phyloP scores from a whole-genome alignment of 2,329 filamentous ascomycete genomes.

The Scopulariopsis brevicaulis region DNA sequence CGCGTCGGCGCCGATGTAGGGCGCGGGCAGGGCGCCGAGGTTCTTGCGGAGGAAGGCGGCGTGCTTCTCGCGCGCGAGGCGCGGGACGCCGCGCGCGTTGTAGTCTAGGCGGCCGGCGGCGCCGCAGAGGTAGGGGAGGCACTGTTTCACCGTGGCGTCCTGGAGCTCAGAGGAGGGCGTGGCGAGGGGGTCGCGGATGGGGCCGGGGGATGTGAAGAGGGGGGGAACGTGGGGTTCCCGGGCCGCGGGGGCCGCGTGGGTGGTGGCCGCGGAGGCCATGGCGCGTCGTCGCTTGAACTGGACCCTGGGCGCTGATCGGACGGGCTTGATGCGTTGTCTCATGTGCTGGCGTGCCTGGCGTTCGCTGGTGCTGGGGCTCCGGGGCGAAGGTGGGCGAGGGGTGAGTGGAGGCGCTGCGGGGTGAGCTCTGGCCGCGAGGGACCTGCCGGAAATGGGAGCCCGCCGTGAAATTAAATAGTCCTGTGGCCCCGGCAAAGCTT shows the following conservation, averaged over 20 bases:
- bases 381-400: neutral
- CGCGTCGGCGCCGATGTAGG: slow-evolving; percentile 68
- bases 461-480: neutral
- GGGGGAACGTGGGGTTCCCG: slow-evolving; percentile 27
- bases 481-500: neutral
- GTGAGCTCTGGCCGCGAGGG: neutral
- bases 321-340: neutral
- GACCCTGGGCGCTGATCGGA: slow-evolving; percentile 1
- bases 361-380: neutral
- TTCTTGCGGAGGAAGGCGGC: slow-evolving; percentile 49
- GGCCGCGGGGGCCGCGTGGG: neutral
- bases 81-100: slow-evolving; percentile 65
- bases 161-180: slow-evolving; percentile 62
- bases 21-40: slow-evolving; percentile 51
- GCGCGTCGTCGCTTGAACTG: slow-evolving; percentile 2
- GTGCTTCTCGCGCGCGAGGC: slow-evolving; percentile 54
- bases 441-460: neutral
- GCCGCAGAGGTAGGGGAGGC: slow-evolving; percentile 55
- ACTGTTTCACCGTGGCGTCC: slow-evolving; percentile 54
- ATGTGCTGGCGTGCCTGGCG: neutral
- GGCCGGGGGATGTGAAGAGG: slow-evolving; percentile 46
- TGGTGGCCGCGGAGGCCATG: slow-evolving; percentile 1
- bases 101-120: slow-evolving; percentile 36
- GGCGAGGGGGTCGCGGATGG: slow-evolving; percentile 51
- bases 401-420: neutral